Evolutionary conservation across 2,329 filamentous ascomycete genomes (phyloP).

Genomic region (Ophiostoma sp.): DNA sequence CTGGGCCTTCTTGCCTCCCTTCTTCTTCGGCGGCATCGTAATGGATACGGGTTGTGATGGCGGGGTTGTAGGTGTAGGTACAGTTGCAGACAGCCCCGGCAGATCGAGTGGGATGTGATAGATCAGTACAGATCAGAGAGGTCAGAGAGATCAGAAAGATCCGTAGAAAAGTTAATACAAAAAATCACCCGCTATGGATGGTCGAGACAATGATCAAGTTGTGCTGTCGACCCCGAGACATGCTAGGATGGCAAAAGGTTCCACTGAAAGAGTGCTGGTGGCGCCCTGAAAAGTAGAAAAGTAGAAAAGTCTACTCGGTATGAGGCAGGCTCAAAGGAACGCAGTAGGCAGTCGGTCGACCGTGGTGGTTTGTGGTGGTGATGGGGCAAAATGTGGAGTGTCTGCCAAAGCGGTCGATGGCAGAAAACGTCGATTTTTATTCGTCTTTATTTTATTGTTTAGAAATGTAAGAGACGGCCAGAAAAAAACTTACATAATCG

Average conservation of each 20-base stretch:
- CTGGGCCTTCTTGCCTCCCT: slow-evolving; percentile 80
- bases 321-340: not conserved
- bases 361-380: not conserved
- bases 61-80: not conserved
- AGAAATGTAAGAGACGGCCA: not conserved
- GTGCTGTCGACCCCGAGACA: slow-evolving; percentile 9
- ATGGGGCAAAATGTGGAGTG: slow-evolving; percentile 12
- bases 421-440: not conserved
- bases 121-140: not conserved
- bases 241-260: not conserved
- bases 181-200: not conserved
- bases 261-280: slow-evolving; percentile 5
- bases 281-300: not conserved
- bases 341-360: not conserved
- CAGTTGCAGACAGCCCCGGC: not conserved
- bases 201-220: not conserved
- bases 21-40: slow-evolving; percentile 79
- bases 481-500: slow-evolving; percentile 12
- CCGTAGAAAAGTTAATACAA: not conserved
- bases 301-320: not conserved
- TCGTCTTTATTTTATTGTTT: not conserved
- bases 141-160: not conserved
- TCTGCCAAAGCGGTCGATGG: not conserved
- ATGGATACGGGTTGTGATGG: slow-evolving; percentile 18
- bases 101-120: not conserved